Base-by-base conservation (phyloP, 2,329 filamentous ascomycete species). In the Hypomyces rosellus region DNA sequence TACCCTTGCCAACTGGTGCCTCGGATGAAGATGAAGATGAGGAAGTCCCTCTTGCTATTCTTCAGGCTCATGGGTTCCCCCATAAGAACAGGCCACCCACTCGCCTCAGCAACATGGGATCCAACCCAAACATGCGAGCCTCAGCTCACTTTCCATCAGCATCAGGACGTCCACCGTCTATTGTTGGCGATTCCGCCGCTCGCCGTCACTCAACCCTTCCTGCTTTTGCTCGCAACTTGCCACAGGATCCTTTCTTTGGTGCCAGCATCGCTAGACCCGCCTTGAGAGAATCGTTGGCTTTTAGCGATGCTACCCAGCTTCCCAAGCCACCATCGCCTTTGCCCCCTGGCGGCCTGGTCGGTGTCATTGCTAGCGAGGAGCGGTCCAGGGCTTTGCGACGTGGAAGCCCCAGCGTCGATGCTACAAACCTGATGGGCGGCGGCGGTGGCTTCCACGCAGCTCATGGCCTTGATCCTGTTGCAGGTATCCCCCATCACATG, bases 11-110 rank as follows among this genome's bases (percentile, higher is more conserved):
- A 2, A 73, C 74, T 0, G 76, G 78, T n/a, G 69, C 63, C 4
- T 85, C 83, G 1, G 86, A 89, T 36, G 88, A 91, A 51, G 90
- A 96, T 59, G 90, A 95, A 45, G 90, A 96, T 59, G 90, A 96
- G 51, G 90, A 96, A 60, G 80, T 95, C 12, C 90, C 90, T 0
- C 73, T 96, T 38, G 90, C 85, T 12, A 93, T 96, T 57, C 74
- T 96, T 16, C 87, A 89, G 49, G 90, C 90, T 2, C 89, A 96
- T 64, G 90, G 90, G 2, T 96, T 96, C 61, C 90, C 90, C 0
- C 83, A 77, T 66, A 89, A 83, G 68, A 85, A 82, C 59, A 81
- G 88, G 15, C 86, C 89, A 13, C 89, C 89, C 1, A 84, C 79
- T 22, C 80, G 81, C 41, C 74, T 89, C 22, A 78, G 72, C 55